Evolutionary conservation across 768 basidiomycete species (phyloP).

Genomic region (Cystobasidium ongulense): DNA sequence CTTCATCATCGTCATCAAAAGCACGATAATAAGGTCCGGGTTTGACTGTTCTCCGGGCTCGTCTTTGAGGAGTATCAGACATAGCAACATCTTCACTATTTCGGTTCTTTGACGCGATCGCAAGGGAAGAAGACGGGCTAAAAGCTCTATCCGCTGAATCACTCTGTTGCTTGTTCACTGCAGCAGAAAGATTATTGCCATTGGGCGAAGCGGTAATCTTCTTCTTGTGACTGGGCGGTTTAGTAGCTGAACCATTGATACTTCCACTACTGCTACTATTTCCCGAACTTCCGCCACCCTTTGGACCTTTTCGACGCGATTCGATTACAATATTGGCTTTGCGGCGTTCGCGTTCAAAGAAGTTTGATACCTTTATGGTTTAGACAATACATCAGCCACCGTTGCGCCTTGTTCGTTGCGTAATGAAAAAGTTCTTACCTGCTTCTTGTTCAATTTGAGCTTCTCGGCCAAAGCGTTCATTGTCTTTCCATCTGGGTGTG

Average conservation of each 20-base stretch:
- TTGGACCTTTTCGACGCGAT: background rate
- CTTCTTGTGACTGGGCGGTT: background rate
- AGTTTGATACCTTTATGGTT: slow-evolving; percentile 32
- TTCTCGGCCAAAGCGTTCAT: slow-evolving; percentile 16
- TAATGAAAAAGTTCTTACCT: slow-evolving; percentile 9
- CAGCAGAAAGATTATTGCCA: background rate
- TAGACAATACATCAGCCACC: background rate
- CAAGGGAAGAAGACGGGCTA: background rate
- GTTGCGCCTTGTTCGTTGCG: background rate
- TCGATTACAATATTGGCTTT: slow-evolving; percentile 23
- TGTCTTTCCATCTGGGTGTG: slow-evolving; percentile 26
- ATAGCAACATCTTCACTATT: background rate
- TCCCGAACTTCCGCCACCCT: background rate
- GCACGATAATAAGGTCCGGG: background rate
- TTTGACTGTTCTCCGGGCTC: background rate
- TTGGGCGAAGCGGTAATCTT: background rate
- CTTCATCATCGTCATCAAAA: background rate
- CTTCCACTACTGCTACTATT: background rate
- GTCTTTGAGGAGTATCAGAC: background rate
- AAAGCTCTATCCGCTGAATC: background rate
- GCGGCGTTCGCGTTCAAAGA: slow-evolving; percentile 21
- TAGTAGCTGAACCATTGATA: background rate
- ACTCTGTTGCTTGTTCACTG: background rate
- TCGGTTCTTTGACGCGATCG: background rate
- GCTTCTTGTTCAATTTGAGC: slow-evolving; percentile 30